Evolutionary conservation across 371 early-diverging fungal species (phyloP).

Genomic region (Mucor racemosus): DNA sequence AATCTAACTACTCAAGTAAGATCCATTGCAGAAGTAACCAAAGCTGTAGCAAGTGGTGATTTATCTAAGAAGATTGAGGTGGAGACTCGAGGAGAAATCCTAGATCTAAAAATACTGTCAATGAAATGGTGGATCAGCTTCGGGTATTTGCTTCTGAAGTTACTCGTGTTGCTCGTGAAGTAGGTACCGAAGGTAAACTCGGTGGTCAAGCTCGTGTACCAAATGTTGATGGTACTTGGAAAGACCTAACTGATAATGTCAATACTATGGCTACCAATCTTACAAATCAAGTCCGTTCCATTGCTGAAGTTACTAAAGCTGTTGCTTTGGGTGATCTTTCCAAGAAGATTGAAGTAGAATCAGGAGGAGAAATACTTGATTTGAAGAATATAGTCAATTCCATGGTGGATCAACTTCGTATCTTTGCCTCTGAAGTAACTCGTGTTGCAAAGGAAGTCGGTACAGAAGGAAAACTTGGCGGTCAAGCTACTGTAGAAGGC

Average conservation of each 20-base stretch:
- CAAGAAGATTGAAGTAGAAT: constrained; percentile 44
- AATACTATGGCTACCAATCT: constrained; percentile 62
- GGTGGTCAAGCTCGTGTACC: constrained; percentile 59
- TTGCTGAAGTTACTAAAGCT: constrained; percentile 53
- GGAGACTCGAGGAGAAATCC: constrained; percentile 56
- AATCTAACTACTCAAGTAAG: constrained; percentile 67
- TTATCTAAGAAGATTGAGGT: constrained; percentile 44
- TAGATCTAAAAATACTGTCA: constrained; percentile 48
- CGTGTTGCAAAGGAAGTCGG: constrained; percentile 58
- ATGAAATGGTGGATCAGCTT: constrained; percentile 33
- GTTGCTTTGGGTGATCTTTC: constrained; percentile 53
- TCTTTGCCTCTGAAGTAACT: constrained; percentile 53
- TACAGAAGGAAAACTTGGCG: constrained; percentile 53
- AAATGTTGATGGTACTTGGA: constrained; percentile 73
- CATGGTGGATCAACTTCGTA: constrained; percentile 56
- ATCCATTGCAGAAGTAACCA: constrained; percentile 61
- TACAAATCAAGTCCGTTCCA: constrained; percentile 54
- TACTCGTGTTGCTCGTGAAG: constrained; percentile 44
- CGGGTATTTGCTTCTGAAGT: constrained; percentile 54
- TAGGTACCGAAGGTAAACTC: constrained; percentile 57
- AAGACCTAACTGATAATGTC: constrained; percentile 71
- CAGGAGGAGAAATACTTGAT: constrained; percentile 57
- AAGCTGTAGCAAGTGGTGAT: constrained; percentile 54
- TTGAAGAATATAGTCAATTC: constrained; percentile 58
- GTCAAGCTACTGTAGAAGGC: constrained; percentile 50